Evolutionary conservation across 805 yeast genomes (phyloP).

Genomic region (Saccharomycopsis fermentans): DNA sequence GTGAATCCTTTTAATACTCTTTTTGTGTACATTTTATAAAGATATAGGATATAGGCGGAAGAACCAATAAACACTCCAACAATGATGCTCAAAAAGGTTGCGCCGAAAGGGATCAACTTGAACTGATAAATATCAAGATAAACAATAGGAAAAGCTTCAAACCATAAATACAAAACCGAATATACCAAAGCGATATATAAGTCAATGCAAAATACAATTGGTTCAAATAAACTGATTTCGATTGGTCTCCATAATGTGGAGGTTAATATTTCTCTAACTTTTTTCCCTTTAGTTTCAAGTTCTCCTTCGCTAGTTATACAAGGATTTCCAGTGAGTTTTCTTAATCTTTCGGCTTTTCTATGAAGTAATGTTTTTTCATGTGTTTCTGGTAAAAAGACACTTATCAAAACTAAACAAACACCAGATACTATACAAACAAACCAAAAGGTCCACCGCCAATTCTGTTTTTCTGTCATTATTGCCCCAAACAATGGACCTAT

Average conservation of each 20-base stretch:
- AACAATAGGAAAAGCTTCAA: constrained; percentile 53
- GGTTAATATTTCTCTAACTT: constrained; percentile 44
- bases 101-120: constrained; percentile 44
- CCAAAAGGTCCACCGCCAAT: constrained; percentile 68
- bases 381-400: constrained; percentile 46
- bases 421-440: constrained; percentile 46
- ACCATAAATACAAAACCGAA: constrained; percentile 54
- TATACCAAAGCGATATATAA: constrained; percentile 49
- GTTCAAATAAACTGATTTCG: constrained; percentile 55
- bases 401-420: constrained; percentile 28
- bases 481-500: constrained; percentile 69
- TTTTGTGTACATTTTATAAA: constrained; percentile 19
- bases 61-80: constrained; percentile 37
- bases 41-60: background rate
- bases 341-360: constrained; percentile 42
- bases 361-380: constrained; percentile 47
- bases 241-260: constrained; percentile 61
- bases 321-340: constrained; percentile 42
- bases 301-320: constrained; percentile 34
- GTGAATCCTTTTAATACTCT: constrained; percentile 31
- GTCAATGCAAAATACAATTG: constrained; percentile 51
- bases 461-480: constrained; percentile 39
- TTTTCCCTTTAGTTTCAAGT: constrained; percentile 23
- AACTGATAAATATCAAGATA: constrained; percentile 46
- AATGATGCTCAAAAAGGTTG: constrained; percentile 36